These are phyloP conservation scores for Erodium trifolium DNA, from an alignment of 441 rosid species.

Conservation along the genomic window DNA sequence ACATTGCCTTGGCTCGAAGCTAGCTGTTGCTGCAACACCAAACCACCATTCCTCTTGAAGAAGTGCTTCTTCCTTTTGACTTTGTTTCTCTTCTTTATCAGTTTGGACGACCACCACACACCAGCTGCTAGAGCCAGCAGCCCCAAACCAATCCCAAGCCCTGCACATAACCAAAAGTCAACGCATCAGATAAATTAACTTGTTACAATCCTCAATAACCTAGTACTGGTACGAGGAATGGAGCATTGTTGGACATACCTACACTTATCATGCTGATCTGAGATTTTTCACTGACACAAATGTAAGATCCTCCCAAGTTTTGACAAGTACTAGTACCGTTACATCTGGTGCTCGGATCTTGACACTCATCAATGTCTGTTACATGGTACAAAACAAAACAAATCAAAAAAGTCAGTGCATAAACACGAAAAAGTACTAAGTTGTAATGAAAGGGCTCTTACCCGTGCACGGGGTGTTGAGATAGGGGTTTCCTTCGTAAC, in stretches of 20 bases:
- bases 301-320: slow-evolving; percentile 6
- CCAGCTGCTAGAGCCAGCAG: not conserved
- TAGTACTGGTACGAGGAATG: not conserved
- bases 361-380: not conserved
- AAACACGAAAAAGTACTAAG: not conserved
- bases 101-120: not conserved
- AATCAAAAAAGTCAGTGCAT: not conserved
- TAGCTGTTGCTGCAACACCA: not conserved
- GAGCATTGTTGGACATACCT: not conserved
- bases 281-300: not conserved
- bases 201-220: not conserved
- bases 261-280: not conserved
- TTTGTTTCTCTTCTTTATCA: slow-evolving; percentile 5
- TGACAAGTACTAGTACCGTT: not conserved
- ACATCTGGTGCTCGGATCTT: not conserved
- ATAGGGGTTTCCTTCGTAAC: slow-evolving; percentile 3
- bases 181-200: not conserved
- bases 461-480: not conserved
- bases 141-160: not conserved
- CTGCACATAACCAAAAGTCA: not conserved
- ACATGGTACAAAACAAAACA: not conserved
- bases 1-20: not conserved
- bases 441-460: too few relatives aligned
- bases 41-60: slow-evolving; percentile 3
- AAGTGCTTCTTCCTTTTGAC: not conserved